phyloP scores from a whole-genome alignment of 1,284 basidiomycete species.

The Microbotryum intermedium region DNA sequence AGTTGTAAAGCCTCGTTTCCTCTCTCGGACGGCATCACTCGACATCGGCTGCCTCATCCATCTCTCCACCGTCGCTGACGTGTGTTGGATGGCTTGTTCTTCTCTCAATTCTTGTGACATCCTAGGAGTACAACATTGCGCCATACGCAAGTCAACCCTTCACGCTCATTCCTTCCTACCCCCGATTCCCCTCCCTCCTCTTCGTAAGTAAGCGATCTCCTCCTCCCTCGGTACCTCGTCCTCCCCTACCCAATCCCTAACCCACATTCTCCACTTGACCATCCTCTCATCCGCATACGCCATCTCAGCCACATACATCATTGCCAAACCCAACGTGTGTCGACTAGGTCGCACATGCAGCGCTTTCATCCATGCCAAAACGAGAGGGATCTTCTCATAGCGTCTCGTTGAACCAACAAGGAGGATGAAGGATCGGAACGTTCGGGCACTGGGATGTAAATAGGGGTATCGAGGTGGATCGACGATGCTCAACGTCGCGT shows the following conservation, averaged over 20 bases:
- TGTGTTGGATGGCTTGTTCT: too few relatives aligned
- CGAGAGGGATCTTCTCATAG: conserved; percentile 56
- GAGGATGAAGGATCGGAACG: conserved; percentile 56
- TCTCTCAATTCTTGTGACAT: too few relatives aligned
- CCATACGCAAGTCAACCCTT: too few relatives aligned
- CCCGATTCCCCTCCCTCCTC: conserved; percentile 12
- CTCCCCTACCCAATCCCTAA: conserved; percentile 57
- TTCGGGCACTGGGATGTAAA: conserved; percentile 47
- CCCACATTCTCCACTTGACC: conserved; percentile 51
- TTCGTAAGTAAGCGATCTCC: conserved; percentile 26
- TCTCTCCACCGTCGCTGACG: too few relatives aligned
- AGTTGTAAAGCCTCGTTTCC: too few relatives aligned
- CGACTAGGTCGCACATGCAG: conserved; percentile 50
- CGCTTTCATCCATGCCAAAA: conserved; percentile 66
- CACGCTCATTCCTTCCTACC: too few relatives aligned
- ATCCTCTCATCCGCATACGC: conserved; percentile 54
- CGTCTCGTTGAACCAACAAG: conserved; percentile 52
- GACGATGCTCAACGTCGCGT: conserved; percentile 14
- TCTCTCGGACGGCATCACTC: too few relatives aligned
- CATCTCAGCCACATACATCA: conserved; percentile 64
- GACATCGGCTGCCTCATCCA: too few relatives aligned
- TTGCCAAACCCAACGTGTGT: conserved; percentile 53
- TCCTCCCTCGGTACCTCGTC: conserved; percentile 47
- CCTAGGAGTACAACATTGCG: too few relatives aligned
- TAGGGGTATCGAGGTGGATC: conserved; percentile 37